Conservation (phyloP, 352 stramenopile genomes). For the Paralagenidium karlingii region DNA sequence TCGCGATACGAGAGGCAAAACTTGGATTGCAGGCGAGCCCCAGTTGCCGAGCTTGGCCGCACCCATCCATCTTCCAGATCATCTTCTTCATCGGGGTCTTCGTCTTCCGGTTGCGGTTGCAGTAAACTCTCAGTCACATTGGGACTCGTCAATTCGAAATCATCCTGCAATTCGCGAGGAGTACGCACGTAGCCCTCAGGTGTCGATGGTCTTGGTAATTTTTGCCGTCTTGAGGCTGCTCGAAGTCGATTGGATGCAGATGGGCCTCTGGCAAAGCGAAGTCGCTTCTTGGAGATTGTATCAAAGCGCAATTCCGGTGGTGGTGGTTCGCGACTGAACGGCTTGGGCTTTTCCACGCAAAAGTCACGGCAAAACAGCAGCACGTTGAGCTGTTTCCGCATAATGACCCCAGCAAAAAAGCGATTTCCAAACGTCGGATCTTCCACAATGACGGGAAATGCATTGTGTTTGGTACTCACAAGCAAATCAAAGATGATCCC, state of each 20-base stretch:
- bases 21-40: constrained; percentile 1
- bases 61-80: neutral
- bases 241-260: too few species aligned
- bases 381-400: constrained; percentile 73
- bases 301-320: too few species aligned
- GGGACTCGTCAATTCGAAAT: neutral
- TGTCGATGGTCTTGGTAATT: too few species aligned
- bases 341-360: constrained; percentile 43
- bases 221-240: too few species aligned
- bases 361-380: constrained; percentile 61
- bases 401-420: constrained; percentile 72
- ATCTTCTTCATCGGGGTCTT: too few species aligned
- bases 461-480: constrained; percentile 76
- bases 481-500: constrained; percentile 91
- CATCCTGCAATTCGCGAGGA: neutral
- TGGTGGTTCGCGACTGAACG: constrained; percentile 57
- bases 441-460: constrained; percentile 79
- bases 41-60: too few species aligned
- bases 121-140: too few species aligned
- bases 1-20: constrained; percentile 70
- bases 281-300: too few species aligned
- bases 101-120: too few species aligned
- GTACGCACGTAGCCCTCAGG: too few species aligned
- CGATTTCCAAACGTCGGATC: constrained; percentile 70
- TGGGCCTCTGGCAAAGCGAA: too few species aligned